Base-by-base conservation (phyloP, 176 grass and related monocot species). In the Triticum timopheevii region DNA sequence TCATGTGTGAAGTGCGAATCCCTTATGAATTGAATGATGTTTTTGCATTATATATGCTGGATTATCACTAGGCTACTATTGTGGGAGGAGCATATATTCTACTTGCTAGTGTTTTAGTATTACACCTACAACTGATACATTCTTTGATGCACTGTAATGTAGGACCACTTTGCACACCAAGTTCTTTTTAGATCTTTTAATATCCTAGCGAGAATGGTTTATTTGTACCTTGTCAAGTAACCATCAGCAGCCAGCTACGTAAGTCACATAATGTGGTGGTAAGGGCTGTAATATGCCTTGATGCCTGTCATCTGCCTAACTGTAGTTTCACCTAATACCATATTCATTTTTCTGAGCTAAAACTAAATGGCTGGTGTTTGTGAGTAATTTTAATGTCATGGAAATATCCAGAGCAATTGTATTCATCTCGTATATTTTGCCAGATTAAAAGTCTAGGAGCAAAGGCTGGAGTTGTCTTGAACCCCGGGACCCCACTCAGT, bases 391-490 rank as follows among this genome's bases (percentile, higher is more conserved):
- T 50, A 16, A 22, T 64, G 23, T 20, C 49, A 77, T 1, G 0
- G n/a, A 24, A 79, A 25, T 34, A 65, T 12, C 34, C 13, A 40
- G 16, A 88, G 25, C 79, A 78, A 84, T 75, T 65, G 19, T 84
- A 40, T 8, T 83, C 15, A 34, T 85, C 52, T 58, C 58, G 36
- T 88, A 54, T 88, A 65, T 77, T 77, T 66, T 92, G 61, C 84
- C 87, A 99, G 97, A 86, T 99, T 65, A 99, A 99, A 91, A 81
- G 82, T 89, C 73, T 99, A 38, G 97, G 94, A 93, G 97, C 97
- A 88, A 99, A 96, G 82, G 97, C 97, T 84, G 94, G 97, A 85
- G 94, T 99, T 87, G 97, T 99, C 79, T 88, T 99, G 86, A 99
- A 99, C 87, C 97, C 97, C 87, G 97, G 82, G 44, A 99, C 97